Evolutionary conservation across 176 grass and related monocot genomes (phyloP), one percentile per base, ranked within the genome.

Genomic region (Triticum urartu): DNA sequence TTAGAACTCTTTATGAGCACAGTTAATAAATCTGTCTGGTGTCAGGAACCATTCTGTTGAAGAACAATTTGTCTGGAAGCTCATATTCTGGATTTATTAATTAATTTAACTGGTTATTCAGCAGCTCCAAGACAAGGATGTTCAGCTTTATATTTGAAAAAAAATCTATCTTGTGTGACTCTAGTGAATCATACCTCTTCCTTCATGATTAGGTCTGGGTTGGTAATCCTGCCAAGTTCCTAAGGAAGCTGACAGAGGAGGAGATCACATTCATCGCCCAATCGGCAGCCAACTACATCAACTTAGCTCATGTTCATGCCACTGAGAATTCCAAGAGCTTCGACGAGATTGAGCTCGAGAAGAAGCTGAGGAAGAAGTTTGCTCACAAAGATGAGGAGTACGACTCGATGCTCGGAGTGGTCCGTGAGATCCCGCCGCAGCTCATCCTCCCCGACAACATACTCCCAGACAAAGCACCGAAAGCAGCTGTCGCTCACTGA

Each of bases 201-300:
- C 15, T 81, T 24, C 61, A 82, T 50, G 33, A 86, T 78, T 83
- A 98, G 96, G 93, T 98, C 5, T 98, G 96, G 96, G 96, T 89
- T 22, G 96, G 96, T 48, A 98, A 98, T 83, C 96, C 96, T 79
- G 96, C 96, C 9, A 98, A 98, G 81, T 95, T 95, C 39, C 81
- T 98, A 64, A 94, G 96, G 72, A 98, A 98, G 94, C 89, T 98
- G 39, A 98, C 96, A 0, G 96, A 95, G 71, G 91, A 98, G 85
- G 96, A 98, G 87, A 92, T 94, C 5, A 71, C 79, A 11, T 98
- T 93, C 56, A 98, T 98, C 9, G 33, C 92, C 21, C 87, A 98
- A 36, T 98, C 96, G 28, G 93, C 96, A 45, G 89, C 74, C 25
- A 98, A 92, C 84, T 98, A 95, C 76, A 76, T 89, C 75, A 98